These are phyloP conservation scores for Rhizoclosmatium sp. DNA, from an alignment of 192 early-diverging fungal genomes.

Conservation along the genomic window DNA sequence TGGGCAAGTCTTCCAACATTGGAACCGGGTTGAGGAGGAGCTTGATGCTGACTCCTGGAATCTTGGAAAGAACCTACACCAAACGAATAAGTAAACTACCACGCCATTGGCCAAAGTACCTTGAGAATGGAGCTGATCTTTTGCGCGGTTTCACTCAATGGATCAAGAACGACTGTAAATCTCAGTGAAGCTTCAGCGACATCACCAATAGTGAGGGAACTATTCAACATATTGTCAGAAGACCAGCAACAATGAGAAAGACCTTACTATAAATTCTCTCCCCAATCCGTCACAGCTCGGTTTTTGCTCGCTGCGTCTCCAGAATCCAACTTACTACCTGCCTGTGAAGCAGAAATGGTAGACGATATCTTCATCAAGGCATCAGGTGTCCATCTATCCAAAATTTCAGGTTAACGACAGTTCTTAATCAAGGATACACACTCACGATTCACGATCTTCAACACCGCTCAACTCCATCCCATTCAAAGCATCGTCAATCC, in stretches of 20 bases:
- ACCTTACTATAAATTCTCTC: conserved; percentile 27
- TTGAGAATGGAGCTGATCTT: conserved; percentile 78
- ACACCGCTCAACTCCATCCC: conserved; percentile 9
- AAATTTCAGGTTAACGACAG: not conserved
- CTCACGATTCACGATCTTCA: conserved; percentile 27
- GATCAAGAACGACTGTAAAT: conserved; percentile 73
- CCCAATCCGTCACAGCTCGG: conserved; percentile 1
- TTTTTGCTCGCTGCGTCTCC: not conserved
- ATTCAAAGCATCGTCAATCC: conserved; percentile 40
- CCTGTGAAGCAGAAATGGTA: not conserved
- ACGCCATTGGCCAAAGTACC: conserved; percentile 15
- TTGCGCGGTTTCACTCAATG: conserved; percentile 81
- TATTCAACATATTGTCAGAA: not conserved
- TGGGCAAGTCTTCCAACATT: conserved; percentile 69
- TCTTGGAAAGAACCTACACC: conserved; percentile 55
- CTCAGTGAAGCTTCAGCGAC: not conserved
- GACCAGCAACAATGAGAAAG: not conserved
- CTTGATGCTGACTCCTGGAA: conserved; percentile 72
- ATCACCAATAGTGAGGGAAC: conserved; percentile 15
- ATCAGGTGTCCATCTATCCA: conserved; percentile 14
- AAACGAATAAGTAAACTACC: not conserved
- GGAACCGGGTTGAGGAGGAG: conserved; percentile 72
- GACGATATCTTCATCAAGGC: conserved; percentile 31
- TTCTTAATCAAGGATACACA: too few relatives aligned
- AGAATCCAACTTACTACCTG: not conserved